Base-by-base conservation (phyloP, 768 basidiomycete genomes). In the Sarcomyxa edulis region DNA sequence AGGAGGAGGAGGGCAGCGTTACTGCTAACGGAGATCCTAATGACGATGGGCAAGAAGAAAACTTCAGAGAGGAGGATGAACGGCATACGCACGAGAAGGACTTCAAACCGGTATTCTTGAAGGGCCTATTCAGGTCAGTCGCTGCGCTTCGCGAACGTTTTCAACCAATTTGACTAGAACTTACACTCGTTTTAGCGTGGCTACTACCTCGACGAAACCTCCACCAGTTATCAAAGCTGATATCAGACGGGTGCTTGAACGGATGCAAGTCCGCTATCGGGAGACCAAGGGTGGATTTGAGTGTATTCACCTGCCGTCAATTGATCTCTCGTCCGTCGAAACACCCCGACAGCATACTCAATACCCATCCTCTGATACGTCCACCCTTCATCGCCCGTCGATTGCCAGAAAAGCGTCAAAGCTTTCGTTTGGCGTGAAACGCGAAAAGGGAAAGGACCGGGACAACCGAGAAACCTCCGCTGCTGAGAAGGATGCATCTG, bases 221-320 rank as follows among this genome's bases (percentile, higher is more conserved):
- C 86, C 91, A 4, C 61, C 74, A 10, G 69, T 76, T 7, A 81
- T 98, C 62, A 87, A 90, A 59, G 63, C 71, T 41, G 95, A 98
- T 60, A 84, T 99, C 47, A 72, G 75, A 34, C 75, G 77, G 9
- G 94, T 96, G 2, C 72, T 98, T 26, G 89, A 94, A 51, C 78
- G 94, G 32, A 91, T 98, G 80, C 92, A 94, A 46, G 86, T 99
- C 22, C 90, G 92, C 59, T 92, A 96, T 56, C 77, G 91, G 27
- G 87, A 92, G 58, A 91, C 78, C 48, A 88, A 83, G 62, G 70
- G 79, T 41, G 96, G 95, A 2, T 98, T 91, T 57, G 95, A 99
- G 58, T 99, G 96, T 64, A 87, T 95, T 16, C 92, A 99, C 57
- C 61, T 88, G 21, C 95, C 95, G 0, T 93, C 90, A 20, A 97